A percentile compares a stretch with the other conserved stretches of the same genome.
These are phyloP conservation scores for Blepharisma stoltei DNA, from an alignment of 73 alveolate genomes.

Conservation along the genomic window DNA sequence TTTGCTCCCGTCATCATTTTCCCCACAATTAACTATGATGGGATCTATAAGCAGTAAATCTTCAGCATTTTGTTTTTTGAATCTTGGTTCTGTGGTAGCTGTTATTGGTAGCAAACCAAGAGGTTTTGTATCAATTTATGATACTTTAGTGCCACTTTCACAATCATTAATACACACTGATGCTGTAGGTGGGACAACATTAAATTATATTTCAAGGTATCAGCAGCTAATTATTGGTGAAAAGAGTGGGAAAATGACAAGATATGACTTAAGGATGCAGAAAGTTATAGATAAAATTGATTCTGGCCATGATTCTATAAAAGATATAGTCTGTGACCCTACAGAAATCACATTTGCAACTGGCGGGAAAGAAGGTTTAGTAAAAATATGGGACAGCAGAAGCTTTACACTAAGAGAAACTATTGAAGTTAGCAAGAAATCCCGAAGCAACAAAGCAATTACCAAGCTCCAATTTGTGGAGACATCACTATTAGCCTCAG, in stretches of 20 bases:
- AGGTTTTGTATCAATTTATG: constrained; percentile 7
- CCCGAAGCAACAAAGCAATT: not conserved
- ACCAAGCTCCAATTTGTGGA: constrained; percentile 7
- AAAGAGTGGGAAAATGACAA: constrained; percentile 11
- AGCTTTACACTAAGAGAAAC: not conserved
- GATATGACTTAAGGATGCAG: constrained; percentile 16
- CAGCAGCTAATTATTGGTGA: constrained; percentile 5
- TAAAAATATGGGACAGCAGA: constrained; percentile 16
- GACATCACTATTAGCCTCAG: not conserved
- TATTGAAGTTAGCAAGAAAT: not conserved
- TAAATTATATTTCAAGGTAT: not conserved
- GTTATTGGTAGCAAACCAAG: constrained; percentile 15
- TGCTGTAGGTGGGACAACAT: not conserved
- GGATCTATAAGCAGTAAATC: not conserved
- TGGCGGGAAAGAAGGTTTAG: constrained; percentile 26
- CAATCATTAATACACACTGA: not conserved
- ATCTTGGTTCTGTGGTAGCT: constrained; percentile 21
- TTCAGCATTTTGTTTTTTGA: constrained; percentile 14
- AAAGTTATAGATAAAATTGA: constrained; percentile 5
- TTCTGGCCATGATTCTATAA: not conserved
- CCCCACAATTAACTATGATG: constrained; percentile 7
- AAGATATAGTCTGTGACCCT: not conserved
- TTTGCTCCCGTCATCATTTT: not conserved
- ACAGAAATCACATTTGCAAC: not conserved
- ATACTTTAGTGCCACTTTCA: constrained; percentile 24